Evolutionary conservation across 2,329 filamentous ascomycete genomes (phyloP).

Genomic region (Trichoderma oligosporum): DNA sequence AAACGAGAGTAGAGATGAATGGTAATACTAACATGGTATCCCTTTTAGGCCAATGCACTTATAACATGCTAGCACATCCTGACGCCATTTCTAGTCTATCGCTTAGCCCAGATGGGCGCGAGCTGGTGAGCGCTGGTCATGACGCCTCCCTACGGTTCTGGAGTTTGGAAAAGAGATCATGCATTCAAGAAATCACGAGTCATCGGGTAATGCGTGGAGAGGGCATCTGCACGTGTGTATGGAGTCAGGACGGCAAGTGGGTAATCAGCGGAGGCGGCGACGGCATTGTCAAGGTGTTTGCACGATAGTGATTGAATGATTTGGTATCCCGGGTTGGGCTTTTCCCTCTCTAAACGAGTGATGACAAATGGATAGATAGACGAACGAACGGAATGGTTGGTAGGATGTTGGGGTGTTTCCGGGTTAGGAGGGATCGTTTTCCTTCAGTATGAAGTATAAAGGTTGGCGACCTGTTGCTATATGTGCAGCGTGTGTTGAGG

Average conservation of each 20-base stretch:
- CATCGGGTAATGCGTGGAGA: constrained; percentile 95
- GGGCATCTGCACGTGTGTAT: constrained; percentile 88
- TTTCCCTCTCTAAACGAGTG: neutral
- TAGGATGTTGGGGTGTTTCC: neutral
- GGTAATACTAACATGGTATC: neutral
- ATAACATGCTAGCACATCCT: constrained; percentile 96
- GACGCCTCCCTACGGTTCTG: constrained; percentile 95
- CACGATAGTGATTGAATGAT: constrained; percentile 40
- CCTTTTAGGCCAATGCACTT: constrained; percentile 89
- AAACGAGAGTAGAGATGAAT: neutral
- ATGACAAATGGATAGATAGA: constrained; percentile 12
- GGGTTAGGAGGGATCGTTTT: neutral
- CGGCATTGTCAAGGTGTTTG: constrained; percentile 91
- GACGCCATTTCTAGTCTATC: constrained; percentile 88
- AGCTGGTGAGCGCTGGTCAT: constrained; percentile 93
- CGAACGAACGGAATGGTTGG: constrained; percentile 1
- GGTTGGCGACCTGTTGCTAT: constrained; percentile 4
- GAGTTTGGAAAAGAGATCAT: constrained; percentile 92
- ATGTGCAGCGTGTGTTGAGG: constrained; percentile 18
- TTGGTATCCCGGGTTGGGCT: neutral
- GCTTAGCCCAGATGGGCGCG: constrained; percentile 85
- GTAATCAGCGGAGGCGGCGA: constrained; percentile 94
- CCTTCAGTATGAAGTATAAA: neutral
- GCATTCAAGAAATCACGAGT: constrained; percentile 90
- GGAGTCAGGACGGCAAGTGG: constrained; percentile 92